Percentiles rank a stretch among this genome's conserved stretches.
phyloP scores from a whole-genome alignment of 441 rosid genomes.

The Lepidium campestre region DNA sequence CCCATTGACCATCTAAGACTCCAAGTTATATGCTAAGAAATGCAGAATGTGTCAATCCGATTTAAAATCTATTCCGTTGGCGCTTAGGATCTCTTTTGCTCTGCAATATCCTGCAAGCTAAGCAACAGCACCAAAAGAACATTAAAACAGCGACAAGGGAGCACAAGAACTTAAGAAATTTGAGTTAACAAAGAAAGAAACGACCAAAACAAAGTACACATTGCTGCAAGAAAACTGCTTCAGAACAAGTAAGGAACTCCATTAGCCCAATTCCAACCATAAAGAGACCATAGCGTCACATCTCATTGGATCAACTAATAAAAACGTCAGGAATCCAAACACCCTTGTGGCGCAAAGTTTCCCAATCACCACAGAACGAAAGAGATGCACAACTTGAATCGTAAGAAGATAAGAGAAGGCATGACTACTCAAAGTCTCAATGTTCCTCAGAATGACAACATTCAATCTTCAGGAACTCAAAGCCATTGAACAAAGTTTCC shows the following conservation, averaged over 20 bases:
- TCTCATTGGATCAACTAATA: not conserved
- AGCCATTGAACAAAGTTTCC: not conserved
- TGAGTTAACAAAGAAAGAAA: not conserved
- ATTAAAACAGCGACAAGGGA: not conserved
- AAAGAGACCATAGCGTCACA: constrained; percentile 74
- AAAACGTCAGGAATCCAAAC: not conserved
- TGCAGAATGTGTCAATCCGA: not conserved
- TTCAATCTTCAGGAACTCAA: not conserved
- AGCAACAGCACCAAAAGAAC: not conserved
- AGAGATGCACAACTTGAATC: not conserved
- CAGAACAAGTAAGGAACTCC: constrained; percentile 76
- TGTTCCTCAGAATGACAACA: not conserved
- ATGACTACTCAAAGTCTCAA: not conserved
- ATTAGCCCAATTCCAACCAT: constrained; percentile 82
- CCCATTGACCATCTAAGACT: no score
- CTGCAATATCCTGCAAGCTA: constrained; percentile 42
- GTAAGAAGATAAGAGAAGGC: not conserved
- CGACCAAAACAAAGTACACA: constrained; percentile 28
- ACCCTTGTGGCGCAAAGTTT: not conserved
- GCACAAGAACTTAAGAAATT: not conserved
- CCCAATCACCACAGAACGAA: not conserved
- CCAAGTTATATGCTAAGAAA: not conserved
- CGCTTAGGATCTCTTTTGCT: constrained; percentile 46
- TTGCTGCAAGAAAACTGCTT: constrained; percentile 61
- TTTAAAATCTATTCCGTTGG: constrained; percentile 43